Base-by-base conservation (phyloP, 768 basidiomycete species). In the Boletales sp. region DNA sequence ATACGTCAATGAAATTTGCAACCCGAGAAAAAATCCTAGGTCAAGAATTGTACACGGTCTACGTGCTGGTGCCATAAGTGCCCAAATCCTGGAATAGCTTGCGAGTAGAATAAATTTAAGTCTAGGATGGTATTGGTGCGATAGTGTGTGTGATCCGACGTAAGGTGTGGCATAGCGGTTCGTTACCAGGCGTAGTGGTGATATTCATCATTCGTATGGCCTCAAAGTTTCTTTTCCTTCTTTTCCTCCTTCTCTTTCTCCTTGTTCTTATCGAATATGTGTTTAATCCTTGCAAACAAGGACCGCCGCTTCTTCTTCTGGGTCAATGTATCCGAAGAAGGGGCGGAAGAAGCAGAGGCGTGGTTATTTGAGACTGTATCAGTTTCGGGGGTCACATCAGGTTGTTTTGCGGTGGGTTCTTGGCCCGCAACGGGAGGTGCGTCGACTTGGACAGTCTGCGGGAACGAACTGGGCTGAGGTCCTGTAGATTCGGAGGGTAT, bases 301-400 rank as follows among this genome's bases (percentile, higher is more conserved):
- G 82, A 82, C 7, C 66, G 61, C 40, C 72, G 71, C 61, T 81
- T 84, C 70, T 82, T 82, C 14, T 82, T 82, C 14, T 62, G 65
- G n/a, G 54, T 56, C 13, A 56, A 45, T 2, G 73, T 69, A 18
- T 67, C 72, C 9, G 75, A 72, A 24, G 74, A 57, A 3, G 67
- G 54, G 8, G 64, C 60, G 24, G 68, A 59, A 8, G 49, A 12
- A 13, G 66, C 29, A 29, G 60, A 17, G 8, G 19, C 48, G 27
- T 21, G 40, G 21, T 13, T 10, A 11, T 45, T 45, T 19, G 51
- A 36, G 39, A 47, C 8, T 21, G 24, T 13, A 5, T 5, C 43
- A 9, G 27, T 41, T 14, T 47, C 35, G 10, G 7, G 14, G 0
- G 24, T 44, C 17, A 1, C 44, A 36, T 48, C 31, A 8, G 35